Evolutionary conservation across 768 basidiomycete species (phyloP).

Genomic region (Pleurotus eryngii): DNA sequence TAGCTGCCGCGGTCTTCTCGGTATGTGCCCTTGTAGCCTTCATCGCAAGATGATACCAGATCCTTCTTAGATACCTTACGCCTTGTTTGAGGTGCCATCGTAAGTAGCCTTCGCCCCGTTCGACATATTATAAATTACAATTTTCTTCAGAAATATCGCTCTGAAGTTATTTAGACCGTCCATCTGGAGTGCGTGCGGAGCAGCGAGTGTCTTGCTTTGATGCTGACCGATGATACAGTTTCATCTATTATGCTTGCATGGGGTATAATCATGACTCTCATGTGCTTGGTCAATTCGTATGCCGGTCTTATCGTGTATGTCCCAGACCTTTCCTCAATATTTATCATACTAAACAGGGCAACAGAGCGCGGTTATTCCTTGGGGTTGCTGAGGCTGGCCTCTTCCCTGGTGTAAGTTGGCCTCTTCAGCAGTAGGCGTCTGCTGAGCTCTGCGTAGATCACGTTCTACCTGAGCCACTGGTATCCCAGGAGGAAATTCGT

Average conservation of each 20-base stretch:
- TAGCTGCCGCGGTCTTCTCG: constrained; percentile 25
- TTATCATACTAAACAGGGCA: background rate
- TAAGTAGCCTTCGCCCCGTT: constrained; percentile 4
- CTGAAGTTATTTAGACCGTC: constrained; percentile 24
- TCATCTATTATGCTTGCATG: constrained; percentile 25
- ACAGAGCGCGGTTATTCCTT: constrained; percentile 35
- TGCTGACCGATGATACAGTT: constrained; percentile 10
- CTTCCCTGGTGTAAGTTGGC: constrained; percentile 31
- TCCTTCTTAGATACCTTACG: constrained; percentile 21
- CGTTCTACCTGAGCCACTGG: constrained; percentile 54
- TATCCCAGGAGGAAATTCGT: constrained; percentile 53
- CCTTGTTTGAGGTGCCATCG: constrained; percentile 26
- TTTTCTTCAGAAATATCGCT: constrained; percentile 17
- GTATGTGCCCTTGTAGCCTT: constrained; percentile 9
- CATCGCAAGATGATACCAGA: no score
- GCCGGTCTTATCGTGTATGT: constrained; percentile 20
- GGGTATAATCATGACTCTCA: constrained; percentile 25
- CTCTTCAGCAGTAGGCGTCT: no score
- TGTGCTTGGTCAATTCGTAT: constrained; percentile 24
- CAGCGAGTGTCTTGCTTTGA: background rate
- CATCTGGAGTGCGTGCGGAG: constrained; percentile 20
- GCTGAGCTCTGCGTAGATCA: no score
- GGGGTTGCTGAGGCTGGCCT: constrained; percentile 38
- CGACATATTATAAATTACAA: no score
- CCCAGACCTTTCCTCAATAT: background rate